Percentiles rank a stretch among this genome's conserved stretches.
These are phyloP conservation scores for Emergomyces pasteurianus DNA, from an alignment of 2,329 filamentous ascomycete species.

Conservation along the genomic window DNA sequence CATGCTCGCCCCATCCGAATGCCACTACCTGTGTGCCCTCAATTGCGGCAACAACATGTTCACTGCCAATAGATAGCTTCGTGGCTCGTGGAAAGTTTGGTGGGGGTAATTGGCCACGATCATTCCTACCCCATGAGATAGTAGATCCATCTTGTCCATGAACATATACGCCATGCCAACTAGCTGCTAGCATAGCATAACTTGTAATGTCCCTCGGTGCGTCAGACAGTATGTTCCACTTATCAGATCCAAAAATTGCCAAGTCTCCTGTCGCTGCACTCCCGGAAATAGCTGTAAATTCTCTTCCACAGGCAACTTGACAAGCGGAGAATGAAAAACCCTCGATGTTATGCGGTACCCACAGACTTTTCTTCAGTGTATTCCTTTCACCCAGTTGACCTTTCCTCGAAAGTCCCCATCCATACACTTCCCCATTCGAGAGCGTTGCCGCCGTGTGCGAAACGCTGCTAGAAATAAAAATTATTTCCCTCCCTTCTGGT, in stretches of 20 bases:
- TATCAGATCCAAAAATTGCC: slow-evolving; percentile 60
- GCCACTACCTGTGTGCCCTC: slow-evolving; percentile 55
- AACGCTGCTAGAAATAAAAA: slow-evolving; percentile 60
- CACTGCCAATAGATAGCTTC: slow-evolving; percentile 61
- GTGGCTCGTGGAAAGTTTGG: slow-evolving; percentile 45
- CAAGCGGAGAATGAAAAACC: slow-evolving; percentile 48
- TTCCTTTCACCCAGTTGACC: slow-evolving; percentile 61
- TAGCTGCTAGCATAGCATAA: slow-evolving; percentile 61
- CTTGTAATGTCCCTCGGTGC: slow-evolving; percentile 42
- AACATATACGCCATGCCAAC: slow-evolving; percentile 73
- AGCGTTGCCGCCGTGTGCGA: slow-evolving; percentile 65
- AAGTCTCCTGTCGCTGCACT: slow-evolving; percentile 46
- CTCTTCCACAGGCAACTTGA: slow-evolving; percentile 64
- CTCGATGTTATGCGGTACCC: slow-evolving; percentile 50
- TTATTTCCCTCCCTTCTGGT: slow-evolving; percentile 44
- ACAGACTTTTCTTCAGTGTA: slow-evolving; percentile 36
- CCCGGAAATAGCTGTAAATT: slow-evolving; percentile 67
- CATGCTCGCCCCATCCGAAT: slow-evolving; percentile 98
- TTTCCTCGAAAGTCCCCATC: slow-evolving; percentile 81
- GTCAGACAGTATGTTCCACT: slow-evolving; percentile 52
- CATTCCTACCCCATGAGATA: slow-evolving; percentile 68
- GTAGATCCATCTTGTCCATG: slow-evolving; percentile 50
- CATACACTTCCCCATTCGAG: slow-evolving; percentile 64
- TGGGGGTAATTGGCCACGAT: slow-evolving; percentile 70
- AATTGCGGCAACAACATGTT: slow-evolving; percentile 70